These are phyloP conservation scores for Sporobolomyces phaffii DNA, from an alignment of 768 basidiomycete species.

Conservation along the genomic window DNA sequence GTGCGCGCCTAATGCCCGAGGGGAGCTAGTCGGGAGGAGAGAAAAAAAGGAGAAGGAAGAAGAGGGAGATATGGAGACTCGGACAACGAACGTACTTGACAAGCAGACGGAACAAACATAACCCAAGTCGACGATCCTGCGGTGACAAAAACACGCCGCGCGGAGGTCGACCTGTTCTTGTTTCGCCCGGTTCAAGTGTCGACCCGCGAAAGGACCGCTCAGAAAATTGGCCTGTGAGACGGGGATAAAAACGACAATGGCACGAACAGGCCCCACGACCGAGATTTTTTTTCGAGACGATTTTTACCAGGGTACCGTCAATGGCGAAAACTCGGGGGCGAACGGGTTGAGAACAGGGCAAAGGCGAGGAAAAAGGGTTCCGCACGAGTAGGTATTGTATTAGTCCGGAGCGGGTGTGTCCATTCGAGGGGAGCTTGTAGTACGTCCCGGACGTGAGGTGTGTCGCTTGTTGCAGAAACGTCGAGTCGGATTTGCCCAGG, in stretches of 20 bases:
- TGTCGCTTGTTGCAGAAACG: slow-evolving; percentile 94
- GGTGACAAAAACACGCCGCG: slow-evolving; percentile 98
- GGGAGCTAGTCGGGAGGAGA: background rate
- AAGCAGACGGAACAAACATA: slow-evolving; percentile 99
- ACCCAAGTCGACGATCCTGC: slow-evolving; percentile 89
- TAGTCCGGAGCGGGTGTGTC: slow-evolving; percentile 68
- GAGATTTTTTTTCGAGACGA: no score
- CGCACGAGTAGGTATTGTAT: slow-evolving; percentile 81
- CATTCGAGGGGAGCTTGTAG: slow-evolving; percentile 55
- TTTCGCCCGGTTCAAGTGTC: slow-evolving; percentile 72
- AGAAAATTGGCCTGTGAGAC: slow-evolving; percentile 71
- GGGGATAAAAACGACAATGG: background rate
- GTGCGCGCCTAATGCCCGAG: background rate
- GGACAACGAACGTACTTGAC: slow-evolving; percentile 60
- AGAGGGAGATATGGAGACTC: no score
- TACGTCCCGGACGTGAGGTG: slow-evolving; percentile 93
- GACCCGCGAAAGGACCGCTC: slow-evolving; percentile 64
- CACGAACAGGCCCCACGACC: background rate
- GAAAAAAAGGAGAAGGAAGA: background rate
- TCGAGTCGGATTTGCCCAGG: slow-evolving; percentile 65
- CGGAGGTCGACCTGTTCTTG: slow-evolving; percentile 95
- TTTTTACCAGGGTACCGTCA: no score
- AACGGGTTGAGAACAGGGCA: no score
- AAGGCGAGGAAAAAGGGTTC: background rate
- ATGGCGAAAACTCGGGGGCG: no score